Evolutionary conservation across 257 asterid genomes (phyloP).

Genomic region (Fraxinus pennsylvanica): DNA sequence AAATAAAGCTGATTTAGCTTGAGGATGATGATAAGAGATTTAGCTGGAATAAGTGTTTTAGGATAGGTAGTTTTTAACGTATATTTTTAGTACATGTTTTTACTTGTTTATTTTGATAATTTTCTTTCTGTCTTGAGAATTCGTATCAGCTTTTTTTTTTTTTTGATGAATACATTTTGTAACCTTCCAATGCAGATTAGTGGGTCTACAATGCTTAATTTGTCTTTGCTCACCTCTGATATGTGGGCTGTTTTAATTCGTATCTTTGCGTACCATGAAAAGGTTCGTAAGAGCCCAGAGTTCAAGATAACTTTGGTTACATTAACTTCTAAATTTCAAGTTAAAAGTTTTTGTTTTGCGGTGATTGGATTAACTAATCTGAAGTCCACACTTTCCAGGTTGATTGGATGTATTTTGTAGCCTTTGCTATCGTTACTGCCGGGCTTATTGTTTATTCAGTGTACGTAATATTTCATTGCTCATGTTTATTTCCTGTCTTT

Average conservation of each 20-base stretch:
- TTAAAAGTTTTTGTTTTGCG: not conserved
- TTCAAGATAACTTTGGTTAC: not conserved
- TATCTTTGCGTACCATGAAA: constrained; percentile 82
- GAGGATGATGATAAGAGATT: not conserved
- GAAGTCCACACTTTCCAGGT: constrained; percentile 54
- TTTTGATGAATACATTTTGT: not conserved
- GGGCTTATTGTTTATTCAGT: constrained; percentile 81
- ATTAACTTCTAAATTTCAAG: not conserved
- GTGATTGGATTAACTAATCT: not conserved
- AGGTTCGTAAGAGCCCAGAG: constrained; percentile 44
- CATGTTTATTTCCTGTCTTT: not conserved
- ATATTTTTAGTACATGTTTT: not conserved
- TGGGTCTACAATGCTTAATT: constrained; percentile 85
- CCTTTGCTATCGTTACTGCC: constrained; percentile 72
- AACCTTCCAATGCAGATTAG: constrained; percentile 57
- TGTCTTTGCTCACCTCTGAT: constrained; percentile 88
- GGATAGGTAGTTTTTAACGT: not conserved
- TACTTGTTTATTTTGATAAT: not conserved
- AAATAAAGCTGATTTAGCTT: not conserved
- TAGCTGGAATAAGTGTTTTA: not conserved
- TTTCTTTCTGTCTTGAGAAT: not conserved
- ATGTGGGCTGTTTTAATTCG: constrained; percentile 98
- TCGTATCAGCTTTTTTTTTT: not conserved
- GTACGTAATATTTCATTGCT: constrained; percentile 40
- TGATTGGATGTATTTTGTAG: constrained; percentile 91